These are phyloP conservation scores for Salix exigua DNA, from an alignment of 345 rosid species.

Conservation along the genomic window DNA sequence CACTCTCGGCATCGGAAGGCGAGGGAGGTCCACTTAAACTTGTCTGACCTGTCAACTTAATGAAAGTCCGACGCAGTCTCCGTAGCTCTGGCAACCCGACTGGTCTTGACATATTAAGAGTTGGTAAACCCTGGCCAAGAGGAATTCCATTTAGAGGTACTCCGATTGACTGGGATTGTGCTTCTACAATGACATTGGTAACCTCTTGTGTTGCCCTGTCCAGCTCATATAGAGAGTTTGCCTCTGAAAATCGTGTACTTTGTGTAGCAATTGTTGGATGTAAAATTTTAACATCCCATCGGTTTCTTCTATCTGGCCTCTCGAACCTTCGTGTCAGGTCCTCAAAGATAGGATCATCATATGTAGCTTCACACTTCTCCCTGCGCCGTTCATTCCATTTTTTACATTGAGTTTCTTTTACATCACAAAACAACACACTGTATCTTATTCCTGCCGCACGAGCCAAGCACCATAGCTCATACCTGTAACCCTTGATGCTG, in stretches of 20 bases:
- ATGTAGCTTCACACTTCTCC: conserved; percentile 55
- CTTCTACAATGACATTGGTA: conserved; percentile 67
- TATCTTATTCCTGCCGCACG: conserved; percentile 86
- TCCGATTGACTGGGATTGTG: conserved; percentile 67
- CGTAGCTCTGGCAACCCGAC: conserved; percentile 85
- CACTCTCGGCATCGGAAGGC: conserved; percentile 79
- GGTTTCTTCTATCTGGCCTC: conserved; percentile 80
- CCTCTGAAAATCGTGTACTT: conserved; percentile 56
- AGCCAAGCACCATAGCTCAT: conserved; percentile 94
- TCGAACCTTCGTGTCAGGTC: conserved; percentile 85
- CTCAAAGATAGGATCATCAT: conserved; percentile 62
- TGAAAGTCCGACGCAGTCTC: conserved; percentile 75
- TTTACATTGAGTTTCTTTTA: conserved; percentile 56
- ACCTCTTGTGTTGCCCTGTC: conserved; percentile 89
- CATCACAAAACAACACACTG: conserved; percentile 71
- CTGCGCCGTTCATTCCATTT: conserved; percentile 76
- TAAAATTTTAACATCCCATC: conserved; percentile 84
- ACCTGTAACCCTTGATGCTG: conserved; percentile 90
- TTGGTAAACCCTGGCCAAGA: conserved; percentile 57
- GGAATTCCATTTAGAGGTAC: conserved; percentile 59
- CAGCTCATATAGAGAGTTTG: conserved; percentile 78
- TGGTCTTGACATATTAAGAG: conserved; percentile 53
- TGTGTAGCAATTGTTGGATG: conserved; percentile 98
- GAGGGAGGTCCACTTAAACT: conserved; percentile 85
- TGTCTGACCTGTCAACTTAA: conserved; percentile 80